Base-by-base conservation (phyloP, 2,329 filamentous ascomycete species). In the Aspergillus ochraceoroseus region DNA sequence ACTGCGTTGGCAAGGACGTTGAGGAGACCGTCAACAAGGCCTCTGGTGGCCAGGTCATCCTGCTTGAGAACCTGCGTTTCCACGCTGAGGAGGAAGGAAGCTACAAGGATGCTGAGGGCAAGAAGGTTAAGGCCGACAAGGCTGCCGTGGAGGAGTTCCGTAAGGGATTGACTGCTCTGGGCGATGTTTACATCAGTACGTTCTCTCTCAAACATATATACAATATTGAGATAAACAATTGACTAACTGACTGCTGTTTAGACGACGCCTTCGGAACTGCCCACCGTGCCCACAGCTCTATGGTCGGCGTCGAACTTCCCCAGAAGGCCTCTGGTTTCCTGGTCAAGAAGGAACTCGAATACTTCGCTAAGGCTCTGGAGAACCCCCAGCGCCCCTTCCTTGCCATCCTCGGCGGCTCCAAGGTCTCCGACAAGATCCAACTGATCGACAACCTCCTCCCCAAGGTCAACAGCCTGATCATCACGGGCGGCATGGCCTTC, bases 291-390 rank as follows among this genome's bases (percentile, higher is more conserved):
- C 92, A 98, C 80, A 95, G 88, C 70, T 96, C 90, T 68, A 98
- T 98, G 92, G 92, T 98, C 59, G 92, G 92, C 61, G 79, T 95
- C 51, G 82, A 95, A 54, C 83, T 98, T 33, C 89, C 90, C 56
- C 87, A 96, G 70, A 95, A 95, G 77, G 92, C 92, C 7, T 87
- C 90, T 42, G 92, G 92, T 49, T 98, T 95, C 82, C 82, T 98
- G 62, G 88, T 98, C 77, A 98, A 98, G 85, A 98, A 96, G 78
- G 92, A 98, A 73, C 85, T 98, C 50, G 92, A 98, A 66, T 98
- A 98, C 82, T 98, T 98, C 65, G 92, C 92, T 52, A 80, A 95
- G 75, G 92, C 88, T 26, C 85, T 98, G 47, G 92, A 98, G 75
- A 81, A 78, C 58, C 92, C 92, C 48, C 77, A 94, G 74, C 83